phyloP scores from a whole-genome alignment of 257 asterid genomes.

The Rauvolfia tetraphylla region DNA sequence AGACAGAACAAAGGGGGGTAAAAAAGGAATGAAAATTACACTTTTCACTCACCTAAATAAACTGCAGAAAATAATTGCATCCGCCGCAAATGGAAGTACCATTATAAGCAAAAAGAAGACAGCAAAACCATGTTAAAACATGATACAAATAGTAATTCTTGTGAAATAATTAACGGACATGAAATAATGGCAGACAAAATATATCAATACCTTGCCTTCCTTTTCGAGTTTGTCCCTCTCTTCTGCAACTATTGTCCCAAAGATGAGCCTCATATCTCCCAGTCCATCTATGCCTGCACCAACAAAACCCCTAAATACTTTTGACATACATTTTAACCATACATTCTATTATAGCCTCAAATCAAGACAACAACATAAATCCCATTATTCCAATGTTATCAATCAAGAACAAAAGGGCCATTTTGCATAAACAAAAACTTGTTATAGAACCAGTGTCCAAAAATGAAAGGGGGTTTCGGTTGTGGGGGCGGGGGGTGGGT shows the following conservation, averaged over 20 bases:
- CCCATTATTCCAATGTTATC: background rate
- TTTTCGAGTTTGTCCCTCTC: slow-evolving; percentile 96
- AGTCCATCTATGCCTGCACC: slow-evolving; percentile 80
- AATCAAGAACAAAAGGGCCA: background rate
- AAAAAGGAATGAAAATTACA: background rate
- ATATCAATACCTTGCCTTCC: slow-evolving; percentile 85
- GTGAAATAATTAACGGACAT: background rate
- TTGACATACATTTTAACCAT: background rate
- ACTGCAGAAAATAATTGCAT: slow-evolving; percentile 45
- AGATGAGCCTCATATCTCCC: slow-evolving; percentile 93
- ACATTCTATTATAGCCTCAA: background rate
- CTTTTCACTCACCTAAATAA: slow-evolving; percentile 63
- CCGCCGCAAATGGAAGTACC: slow-evolving; percentile 19
- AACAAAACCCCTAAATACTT: background rate
- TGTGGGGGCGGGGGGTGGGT: too few species aligned
- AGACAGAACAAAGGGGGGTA: too few species aligned
- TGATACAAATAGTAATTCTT: slow-evolving; percentile 13
- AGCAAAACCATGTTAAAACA: slow-evolving; percentile 30
- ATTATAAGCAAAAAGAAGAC: slow-evolving; percentile 24
- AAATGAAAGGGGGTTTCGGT: too few species aligned
- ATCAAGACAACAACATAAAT: background rate
- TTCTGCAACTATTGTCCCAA: slow-evolving; percentile 92
- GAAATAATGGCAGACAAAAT: slow-evolving; percentile 48
- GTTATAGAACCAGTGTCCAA: too few species aligned
- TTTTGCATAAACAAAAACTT: too few species aligned